These are phyloP conservation scores for Haplosporangium gracile DNA, from an alignment of 192 early-diverging fungal genomes.

Conservation along the genomic window DNA sequence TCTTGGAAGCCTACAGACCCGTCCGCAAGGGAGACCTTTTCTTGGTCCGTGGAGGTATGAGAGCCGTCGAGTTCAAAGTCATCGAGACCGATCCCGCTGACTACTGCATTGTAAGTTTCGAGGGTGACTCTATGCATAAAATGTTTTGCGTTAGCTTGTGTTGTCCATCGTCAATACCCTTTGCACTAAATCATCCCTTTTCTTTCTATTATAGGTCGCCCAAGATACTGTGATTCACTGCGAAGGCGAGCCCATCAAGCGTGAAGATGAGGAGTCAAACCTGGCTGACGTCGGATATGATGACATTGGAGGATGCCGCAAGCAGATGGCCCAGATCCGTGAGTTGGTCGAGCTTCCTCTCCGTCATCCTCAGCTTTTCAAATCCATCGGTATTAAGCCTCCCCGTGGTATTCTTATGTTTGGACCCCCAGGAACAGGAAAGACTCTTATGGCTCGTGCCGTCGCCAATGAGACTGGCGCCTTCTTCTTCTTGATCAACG, in stretches of 20 bases:
- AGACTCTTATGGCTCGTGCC: conserved; percentile 98
- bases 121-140: not conserved
- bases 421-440: conserved; percentile 99
- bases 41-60: conserved; percentile 95
- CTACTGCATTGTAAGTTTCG: conserved; percentile 90
- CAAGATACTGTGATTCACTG: conserved; percentile 99
- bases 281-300: conserved; percentile 97
- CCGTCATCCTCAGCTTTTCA: conserved; percentile 98
- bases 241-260: conserved; percentile 98
- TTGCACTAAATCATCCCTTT: not conserved
- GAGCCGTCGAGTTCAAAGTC: conserved; percentile 99
- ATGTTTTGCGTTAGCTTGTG: not conserved
- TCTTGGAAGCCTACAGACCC: conserved; percentile 97
- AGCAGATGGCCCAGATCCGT: conserved; percentile 99
- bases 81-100: conserved; percentile 95
- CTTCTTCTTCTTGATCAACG: conserved; percentile 99
- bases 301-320: conserved; percentile 98
- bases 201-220: conserved; percentile 73
- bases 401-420: conserved; percentile 98
- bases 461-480: conserved; percentile 99
- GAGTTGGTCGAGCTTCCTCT: conserved; percentile 98
- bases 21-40: conserved; percentile 96
- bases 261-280: conserved; percentile 97
- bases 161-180: not conserved
- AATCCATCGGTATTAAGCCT: conserved; percentile 99